Evolutionary conservation across 371 early-diverging fungal species (phyloP).

Genomic region (Mortierella sp.): DNA sequence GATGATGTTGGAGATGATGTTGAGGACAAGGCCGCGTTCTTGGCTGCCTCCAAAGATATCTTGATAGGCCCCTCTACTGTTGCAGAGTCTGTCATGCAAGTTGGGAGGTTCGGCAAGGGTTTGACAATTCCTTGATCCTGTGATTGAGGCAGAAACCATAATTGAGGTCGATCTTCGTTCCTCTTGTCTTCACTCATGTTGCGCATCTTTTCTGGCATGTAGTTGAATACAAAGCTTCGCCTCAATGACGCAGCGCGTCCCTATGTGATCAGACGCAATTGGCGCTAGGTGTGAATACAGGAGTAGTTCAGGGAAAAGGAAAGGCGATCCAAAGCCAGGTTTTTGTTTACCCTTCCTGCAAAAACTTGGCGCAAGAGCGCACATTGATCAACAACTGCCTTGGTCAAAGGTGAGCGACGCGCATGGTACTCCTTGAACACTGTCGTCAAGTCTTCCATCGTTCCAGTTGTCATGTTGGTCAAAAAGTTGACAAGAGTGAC

Average conservation of each 20-base stretch:
- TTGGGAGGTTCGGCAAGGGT: conserved; percentile 12
- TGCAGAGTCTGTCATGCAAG: background rate
- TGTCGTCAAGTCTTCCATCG: conserved; percentile 16
- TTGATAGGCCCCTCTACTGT: background rate
- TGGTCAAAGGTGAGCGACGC: conserved; percentile 23
- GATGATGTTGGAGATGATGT: conserved; percentile 18
- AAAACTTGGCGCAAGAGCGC: conserved; percentile 33
- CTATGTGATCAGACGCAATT: conserved; percentile 3
- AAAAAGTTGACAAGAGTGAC: conserved; percentile 46
- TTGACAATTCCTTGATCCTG: conserved; percentile 32
- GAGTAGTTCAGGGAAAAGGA: too few relatives aligned
- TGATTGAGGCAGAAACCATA: conserved; percentile 35
- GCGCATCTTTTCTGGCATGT: conserved; percentile 52
- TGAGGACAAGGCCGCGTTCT: conserved; percentile 4
- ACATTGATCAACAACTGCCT: conserved; percentile 45
- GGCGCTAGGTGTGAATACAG: too few relatives aligned
- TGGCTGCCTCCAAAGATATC: conserved; percentile 6
- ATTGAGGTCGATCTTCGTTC: conserved; percentile 41
- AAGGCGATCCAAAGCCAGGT: background rate
- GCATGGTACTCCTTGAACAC: conserved; percentile 38
- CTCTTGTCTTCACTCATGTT: conserved; percentile 43
- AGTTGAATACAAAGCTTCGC: conserved; percentile 45
- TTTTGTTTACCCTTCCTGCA: conserved; percentile 35
- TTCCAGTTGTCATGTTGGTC: conserved; percentile 8
- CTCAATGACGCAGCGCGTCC: conserved; percentile 42